Base-by-base conservation (phyloP, 202 grass and related monocot genomes). In the Saccharum hybrid region DNA sequence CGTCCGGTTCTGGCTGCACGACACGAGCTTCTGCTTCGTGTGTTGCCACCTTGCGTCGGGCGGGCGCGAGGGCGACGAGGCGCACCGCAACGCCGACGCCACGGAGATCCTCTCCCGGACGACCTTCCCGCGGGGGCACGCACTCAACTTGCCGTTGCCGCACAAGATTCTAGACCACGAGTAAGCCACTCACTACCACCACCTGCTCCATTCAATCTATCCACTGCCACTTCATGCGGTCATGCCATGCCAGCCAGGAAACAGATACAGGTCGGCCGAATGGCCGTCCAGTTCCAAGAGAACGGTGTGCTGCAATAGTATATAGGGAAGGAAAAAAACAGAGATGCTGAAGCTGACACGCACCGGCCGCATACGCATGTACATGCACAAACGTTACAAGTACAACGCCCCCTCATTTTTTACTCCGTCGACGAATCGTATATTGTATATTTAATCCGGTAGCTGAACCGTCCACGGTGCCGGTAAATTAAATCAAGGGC, bases 11-110 rank as follows among this genome's bases (percentile, higher is more conserved):
- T 84, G 78, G 78, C 75, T 97, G 39, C 90, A 94, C 26, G 84
- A 91, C 74, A 97, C 94, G 6, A 97, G 92, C 82, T 93, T 97
- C 88, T 94, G 94, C 88, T 89, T 94, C 83, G 92, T 91, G 66
- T 93, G 94, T 73, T 97, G 94, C 75, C 94, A 97, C 86, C 88
- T 97, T 62, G 92, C 94, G 65, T 97, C 94, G 21, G 94, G 94
- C 78, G 86, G 90, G 3, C 67, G 88, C 77, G 84, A 92, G 59
- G 90, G 90, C 57, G 94, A 94, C 76, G 92, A 94, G 87, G 85
- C 86, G 69, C 78, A 88, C 75, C 93, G 94, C 84, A 97, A 94
- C 87, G 82, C 92, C 54, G 84, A 97, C 81, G 90, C 90, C 48
- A 62, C 91, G 67, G 90, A 94, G 65, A 94, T 97, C 66, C 86